Percentiles rank a stretch among this genome's conserved stretches.
These are phyloP conservation scores for Metarhizium guizhouense DNA, from an alignment of 2,329 filamentous ascomycete genomes.

Conservation along the genomic window DNA sequence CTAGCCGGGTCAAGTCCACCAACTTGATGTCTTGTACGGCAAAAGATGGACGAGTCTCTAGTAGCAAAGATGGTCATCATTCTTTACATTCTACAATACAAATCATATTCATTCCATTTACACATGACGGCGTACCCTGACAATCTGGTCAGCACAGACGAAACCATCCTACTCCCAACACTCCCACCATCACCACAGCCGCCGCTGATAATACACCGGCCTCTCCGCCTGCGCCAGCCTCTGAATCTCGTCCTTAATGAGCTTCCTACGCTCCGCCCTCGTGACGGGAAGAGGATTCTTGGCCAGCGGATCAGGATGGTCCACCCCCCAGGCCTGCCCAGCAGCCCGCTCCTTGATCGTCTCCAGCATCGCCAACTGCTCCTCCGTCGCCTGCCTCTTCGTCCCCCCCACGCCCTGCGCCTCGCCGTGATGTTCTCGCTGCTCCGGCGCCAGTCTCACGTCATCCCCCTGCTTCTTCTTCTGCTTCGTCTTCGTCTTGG, in stretches of 20 bases:
- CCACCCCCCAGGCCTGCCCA: constrained; percentile 23
- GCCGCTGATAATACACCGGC: constrained; percentile 44
- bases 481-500: not conserved
- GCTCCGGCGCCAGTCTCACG: not conserved
- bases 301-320: constrained; percentile 26
- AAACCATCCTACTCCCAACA: too few relatives aligned
- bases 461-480: constrained; percentile 11
- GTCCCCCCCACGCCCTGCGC: constrained; percentile 6
- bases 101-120: too few relatives aligned
- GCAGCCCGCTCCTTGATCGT: constrained; percentile 22
- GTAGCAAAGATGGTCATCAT: too few relatives aligned
- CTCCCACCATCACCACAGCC: constrained; percentile 36
- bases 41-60: too few relatives aligned
- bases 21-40: too few relatives aligned
- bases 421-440: constrained; percentile 1
- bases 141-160: too few relatives aligned
- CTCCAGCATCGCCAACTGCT: constrained; percentile 23
- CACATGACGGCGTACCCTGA: too few relatives aligned
- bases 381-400: constrained; percentile 11
- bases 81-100: too few relatives aligned
- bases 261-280: constrained; percentile 42
- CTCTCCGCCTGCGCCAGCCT: constrained; percentile 34
- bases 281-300: constrained; percentile 39
- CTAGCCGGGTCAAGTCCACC: too few relatives aligned
- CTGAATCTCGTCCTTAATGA: constrained; percentile 50